A percentile compares a stretch with the other conserved stretches of the same genome.
Conservation (phyloP, 2,329 filamentous ascomycete genomes). For the Aspergillus uvarum region DNA sequence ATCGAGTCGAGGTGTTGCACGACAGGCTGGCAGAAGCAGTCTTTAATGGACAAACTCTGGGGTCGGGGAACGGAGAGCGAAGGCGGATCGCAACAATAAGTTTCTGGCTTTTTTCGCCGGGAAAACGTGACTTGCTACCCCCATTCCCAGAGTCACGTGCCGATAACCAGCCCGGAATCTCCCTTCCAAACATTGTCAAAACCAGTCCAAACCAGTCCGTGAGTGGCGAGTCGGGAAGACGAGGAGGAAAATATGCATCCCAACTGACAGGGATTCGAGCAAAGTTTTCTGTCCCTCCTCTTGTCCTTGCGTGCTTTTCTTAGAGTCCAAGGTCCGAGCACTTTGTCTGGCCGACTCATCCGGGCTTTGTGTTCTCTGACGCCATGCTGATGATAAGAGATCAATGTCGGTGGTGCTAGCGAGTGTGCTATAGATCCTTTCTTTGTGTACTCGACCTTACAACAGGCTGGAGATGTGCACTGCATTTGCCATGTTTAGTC, state of each 20-base stretch:
- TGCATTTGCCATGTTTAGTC: background rate
- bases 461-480: background rate
- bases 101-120: conserved; percentile 24
- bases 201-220: conserved; percentile 8
- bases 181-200: conserved; percentile 14
- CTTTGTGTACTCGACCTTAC: background rate
- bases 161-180: conserved; percentile 13
- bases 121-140: conserved; percentile 23
- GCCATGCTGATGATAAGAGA: background rate
- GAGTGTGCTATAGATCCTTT: background rate
- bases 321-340: background rate
- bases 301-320: background rate
- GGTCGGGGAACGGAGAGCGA: conserved; percentile 16
- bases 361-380: background rate
- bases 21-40: conserved; percentile 4
- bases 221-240: conserved; percentile 1
- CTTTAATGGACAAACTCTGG: conserved; percentile 14
- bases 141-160: conserved; percentile 16
- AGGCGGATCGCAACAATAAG: conserved; percentile 18
- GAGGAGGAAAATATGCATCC: background rate
- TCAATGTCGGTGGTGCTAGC: background rate
- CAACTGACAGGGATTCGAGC: background rate
- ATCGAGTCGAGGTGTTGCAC: background rate
- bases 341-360: background rate
- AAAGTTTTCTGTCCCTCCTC: background rate